Evolutionary conservation across 768 basidiomycete species (phyloP).

Genomic region (Agrocybe praecox): DNA sequence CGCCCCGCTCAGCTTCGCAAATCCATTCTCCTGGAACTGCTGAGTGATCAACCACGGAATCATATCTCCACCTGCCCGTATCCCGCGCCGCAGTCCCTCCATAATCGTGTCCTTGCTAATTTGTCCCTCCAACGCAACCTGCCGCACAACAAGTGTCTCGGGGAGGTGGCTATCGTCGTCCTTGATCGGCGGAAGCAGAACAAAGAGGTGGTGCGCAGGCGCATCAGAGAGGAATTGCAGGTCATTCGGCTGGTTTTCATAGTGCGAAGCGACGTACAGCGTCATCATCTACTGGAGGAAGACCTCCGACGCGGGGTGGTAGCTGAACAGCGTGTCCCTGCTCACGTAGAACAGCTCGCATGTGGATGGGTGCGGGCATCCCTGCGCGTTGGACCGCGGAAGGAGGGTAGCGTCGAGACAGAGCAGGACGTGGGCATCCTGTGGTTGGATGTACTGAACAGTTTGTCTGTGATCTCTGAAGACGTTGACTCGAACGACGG

Average conservation of each 20-base stretch:
- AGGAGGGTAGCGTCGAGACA: slow-evolving; percentile 85
- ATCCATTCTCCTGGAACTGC: slow-evolving; percentile 95
- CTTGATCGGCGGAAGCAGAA: slow-evolving; percentile 89
- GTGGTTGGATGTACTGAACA: slow-evolving; percentile 98
- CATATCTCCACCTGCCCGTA: slow-evolving; percentile 91
- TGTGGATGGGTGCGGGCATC: slow-evolving; percentile 92
- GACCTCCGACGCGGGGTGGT: slow-evolving; percentile 94
- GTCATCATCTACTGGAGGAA: slow-evolving; percentile 99
- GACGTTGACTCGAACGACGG: slow-evolving; percentile 93
- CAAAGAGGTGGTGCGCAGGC: slow-evolving; percentile 95
- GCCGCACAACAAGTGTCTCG: slow-evolving; percentile 93
- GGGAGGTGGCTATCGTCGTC: slow-evolving; percentile 91
- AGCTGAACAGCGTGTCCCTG: slow-evolving; percentile 95
- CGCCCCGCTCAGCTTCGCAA: slow-evolving; percentile 89
- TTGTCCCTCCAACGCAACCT: slow-evolving; percentile 94
- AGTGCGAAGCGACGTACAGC: slow-evolving; percentile 95
- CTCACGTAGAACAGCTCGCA: slow-evolving; percentile 97
- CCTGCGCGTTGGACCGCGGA: slow-evolving; percentile 49
- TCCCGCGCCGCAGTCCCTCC: slow-evolving; percentile 82
- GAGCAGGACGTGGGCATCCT: slow-evolving; percentile 95
- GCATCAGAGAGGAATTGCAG: slow-evolving; percentile 97
- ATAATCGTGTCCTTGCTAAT: slow-evolving; percentile 85
- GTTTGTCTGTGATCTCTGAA: slow-evolving; percentile 95
- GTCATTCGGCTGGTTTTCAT: slow-evolving; percentile 99
- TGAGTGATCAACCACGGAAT: slow-evolving; percentile 96